Conservation (phyloP, 1,139 yeast genomes). For the Taphrina confusa region DNA sequence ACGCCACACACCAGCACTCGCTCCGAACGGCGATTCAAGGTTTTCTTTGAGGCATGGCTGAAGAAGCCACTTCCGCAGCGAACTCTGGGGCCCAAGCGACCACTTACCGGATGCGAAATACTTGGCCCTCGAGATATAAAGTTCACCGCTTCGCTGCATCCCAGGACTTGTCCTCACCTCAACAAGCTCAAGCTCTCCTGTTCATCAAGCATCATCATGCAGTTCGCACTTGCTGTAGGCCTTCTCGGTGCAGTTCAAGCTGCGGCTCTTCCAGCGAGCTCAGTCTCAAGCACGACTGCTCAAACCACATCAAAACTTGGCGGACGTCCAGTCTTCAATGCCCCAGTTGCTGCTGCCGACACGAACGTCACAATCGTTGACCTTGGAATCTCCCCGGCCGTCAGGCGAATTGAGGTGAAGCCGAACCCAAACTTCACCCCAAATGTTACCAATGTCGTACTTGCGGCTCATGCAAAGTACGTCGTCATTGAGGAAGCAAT, state of each 20-base stretch:
- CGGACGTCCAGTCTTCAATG: not conserved
- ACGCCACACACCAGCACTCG: no score
- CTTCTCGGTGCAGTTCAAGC: not conserved
- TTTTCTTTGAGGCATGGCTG: conserved; percentile 9
- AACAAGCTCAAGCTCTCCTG: not conserved
- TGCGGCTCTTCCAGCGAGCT: conserved; percentile 1
- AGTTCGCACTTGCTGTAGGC: conserved; percentile 4
- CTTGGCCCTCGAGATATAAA: not conserved
- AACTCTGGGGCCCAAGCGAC: conserved; percentile 5
- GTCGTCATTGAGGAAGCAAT: conserved; percentile 6
- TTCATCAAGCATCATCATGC: conserved; percentile 1
- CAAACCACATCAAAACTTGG: not conserved
- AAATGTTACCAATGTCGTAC: conserved; percentile 17
- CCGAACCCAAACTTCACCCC: conserved; percentile 26
- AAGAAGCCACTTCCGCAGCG: no score
- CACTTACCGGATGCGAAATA: not conserved
- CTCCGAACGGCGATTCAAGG: no score
- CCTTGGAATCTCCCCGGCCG: conserved; percentile 31
- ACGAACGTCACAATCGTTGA: conserved; percentile 15
- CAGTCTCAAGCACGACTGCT: not conserved
- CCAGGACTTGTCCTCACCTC: no score
- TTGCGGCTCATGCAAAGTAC: conserved; percentile 24
- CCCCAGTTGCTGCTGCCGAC: conserved; percentile 26
- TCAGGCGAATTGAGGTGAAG: conserved; percentile 19
- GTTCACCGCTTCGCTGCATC: no score